Conservation (phyloP, 2,329 filamentous ascomycete species). For the Colletotrichum sp. region DNA sequence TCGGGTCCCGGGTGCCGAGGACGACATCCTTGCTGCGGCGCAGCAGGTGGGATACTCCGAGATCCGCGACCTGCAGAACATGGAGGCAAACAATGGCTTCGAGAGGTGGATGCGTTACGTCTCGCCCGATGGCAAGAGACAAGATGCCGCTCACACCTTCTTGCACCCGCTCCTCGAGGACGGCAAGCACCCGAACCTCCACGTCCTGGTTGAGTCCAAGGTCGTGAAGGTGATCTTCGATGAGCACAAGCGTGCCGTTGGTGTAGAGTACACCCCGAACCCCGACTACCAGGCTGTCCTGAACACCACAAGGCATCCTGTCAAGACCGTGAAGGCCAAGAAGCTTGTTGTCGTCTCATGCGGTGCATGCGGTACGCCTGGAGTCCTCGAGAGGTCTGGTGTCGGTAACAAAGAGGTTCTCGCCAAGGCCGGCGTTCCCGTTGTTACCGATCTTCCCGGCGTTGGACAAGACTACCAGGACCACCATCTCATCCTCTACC, state of each 20-base stretch:
- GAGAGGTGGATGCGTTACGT: slow-evolving; percentile 31
- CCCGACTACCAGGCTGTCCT: slow-evolving; percentile 25
- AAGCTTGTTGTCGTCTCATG: slow-evolving; percentile 51
- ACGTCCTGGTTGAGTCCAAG: slow-evolving; percentile 34
- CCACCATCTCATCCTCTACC: slow-evolving; percentile 55
- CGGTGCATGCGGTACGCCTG: slow-evolving; percentile 49
- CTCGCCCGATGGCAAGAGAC: slow-evolving; percentile 40
- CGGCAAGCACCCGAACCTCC: slow-evolving; percentile 32
- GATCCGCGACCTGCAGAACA: slow-evolving; percentile 53
- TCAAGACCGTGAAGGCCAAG: slow-evolving; percentile 36
- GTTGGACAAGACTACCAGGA: slow-evolving; percentile 46
- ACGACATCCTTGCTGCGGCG: slow-evolving; percentile 51
- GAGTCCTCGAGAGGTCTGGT: slow-evolving; percentile 57
- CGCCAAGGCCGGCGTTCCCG: slow-evolving; percentile 19
- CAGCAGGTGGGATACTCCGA: slow-evolving; percentile 49
- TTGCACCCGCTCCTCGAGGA: slow-evolving; percentile 33
- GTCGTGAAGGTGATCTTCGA: slow-evolving; percentile 45
- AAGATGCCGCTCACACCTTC: slow-evolving; percentile 32
- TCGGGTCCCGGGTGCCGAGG: slow-evolving; percentile 36
- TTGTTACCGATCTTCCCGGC: slow-evolving; percentile 25
- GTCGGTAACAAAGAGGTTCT: slow-evolving; percentile 43
- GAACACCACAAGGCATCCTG: slow-evolving; percentile 11
- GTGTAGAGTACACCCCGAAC: slow-evolving; percentile 62
- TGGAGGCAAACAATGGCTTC: slow-evolving; percentile 44
- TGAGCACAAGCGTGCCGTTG: slow-evolving; percentile 56